Conservation (phyloP, 78 protist genomes). For the Mastigamoeba balamuthi region DNA sequence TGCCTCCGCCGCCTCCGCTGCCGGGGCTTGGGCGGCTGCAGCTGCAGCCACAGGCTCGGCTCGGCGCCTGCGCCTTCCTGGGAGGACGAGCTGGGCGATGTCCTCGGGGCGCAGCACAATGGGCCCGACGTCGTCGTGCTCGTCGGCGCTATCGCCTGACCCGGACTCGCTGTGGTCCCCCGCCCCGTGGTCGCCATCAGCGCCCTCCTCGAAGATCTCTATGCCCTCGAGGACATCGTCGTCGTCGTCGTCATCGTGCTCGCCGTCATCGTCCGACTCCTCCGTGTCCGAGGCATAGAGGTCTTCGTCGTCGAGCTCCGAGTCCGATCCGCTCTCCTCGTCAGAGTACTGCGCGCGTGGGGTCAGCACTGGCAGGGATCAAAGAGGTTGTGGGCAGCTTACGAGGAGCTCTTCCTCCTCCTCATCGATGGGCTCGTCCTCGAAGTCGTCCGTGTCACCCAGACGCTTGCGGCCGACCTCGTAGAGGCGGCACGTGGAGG, state of each 20-base stretch:
- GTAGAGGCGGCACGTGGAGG: background rate
- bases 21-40: too few relatives aligned
- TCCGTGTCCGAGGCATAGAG: background rate
- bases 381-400: background rate
- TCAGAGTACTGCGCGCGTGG: background rate
- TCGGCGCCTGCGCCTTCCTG: too few relatives aligned
- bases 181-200: background rate
- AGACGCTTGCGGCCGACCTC: background rate
- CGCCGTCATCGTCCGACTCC: background rate
- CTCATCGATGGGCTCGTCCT: background rate
- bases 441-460: background rate
- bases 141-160: background rate
- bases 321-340: background rate
- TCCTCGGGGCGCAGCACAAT: too few relatives aligned
- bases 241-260: background rate
- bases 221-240: background rate
- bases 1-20: too few relatives aligned
- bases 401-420: background rate
- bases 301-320: background rate
- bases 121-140: background rate
- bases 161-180: background rate
- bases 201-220: too few relatives aligned
- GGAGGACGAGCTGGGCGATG: too few relatives aligned
- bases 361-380: background rate
- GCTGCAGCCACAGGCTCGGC: too few relatives aligned